These are phyloP conservation scores for Mytilinidion resinicola DNA, from an alignment of 495 filamentous ascomycete genomes.

Conservation along the genomic window DNA sequence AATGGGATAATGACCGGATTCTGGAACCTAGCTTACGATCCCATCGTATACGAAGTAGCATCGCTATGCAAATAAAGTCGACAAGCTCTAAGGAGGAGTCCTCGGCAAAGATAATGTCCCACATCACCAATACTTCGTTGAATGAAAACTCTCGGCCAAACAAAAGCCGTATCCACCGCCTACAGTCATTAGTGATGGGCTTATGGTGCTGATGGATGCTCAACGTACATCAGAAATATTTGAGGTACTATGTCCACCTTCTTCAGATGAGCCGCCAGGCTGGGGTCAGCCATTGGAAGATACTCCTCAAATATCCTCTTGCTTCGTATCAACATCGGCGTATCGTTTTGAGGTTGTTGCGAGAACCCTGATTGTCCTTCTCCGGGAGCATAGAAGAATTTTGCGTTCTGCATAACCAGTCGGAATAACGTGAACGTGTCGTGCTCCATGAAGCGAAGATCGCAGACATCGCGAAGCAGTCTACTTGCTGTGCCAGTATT, in stretches of 20 bases:
- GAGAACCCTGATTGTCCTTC: slow-evolving; percentile 9
- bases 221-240: slow-evolving; percentile 81
- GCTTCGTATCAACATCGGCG: slow-evolving; percentile 80
- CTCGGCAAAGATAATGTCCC: slow-evolving; percentile 88
- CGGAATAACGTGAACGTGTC: slow-evolving; percentile 85
- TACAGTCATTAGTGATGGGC: slow-evolving; percentile 29
- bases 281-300: slow-evolving; percentile 69
- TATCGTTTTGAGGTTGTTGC: slow-evolving; percentile 45
- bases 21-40: slow-evolving; percentile 52
- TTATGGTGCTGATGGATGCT: not conserved
- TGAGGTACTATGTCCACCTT: slow-evolving; percentile 90
- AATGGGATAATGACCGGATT: not conserved
- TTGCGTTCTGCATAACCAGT: slow-evolving; percentile 77
- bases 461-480: slow-evolving; percentile 58
- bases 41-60: slow-evolving; percentile 92
- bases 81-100: slow-evolving; percentile 76
- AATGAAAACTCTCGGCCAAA: slow-evolving; percentile 93
- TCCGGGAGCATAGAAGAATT: slow-evolving; percentile 75
- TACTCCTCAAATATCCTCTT: slow-evolving; percentile 77
- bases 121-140: slow-evolving; percentile 72
- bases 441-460: slow-evolving; percentile 72
- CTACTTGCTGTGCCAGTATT: slow-evolving; percentile 34
- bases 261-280: slow-evolving; percentile 74
- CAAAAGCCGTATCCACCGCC: slow-evolving; percentile 88
- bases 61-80: slow-evolving; percentile 83